These are phyloP conservation scores for Physocladia obscura DNA, from an alignment of 192 early-diverging fungal species.

Conservation along the genomic window DNA sequence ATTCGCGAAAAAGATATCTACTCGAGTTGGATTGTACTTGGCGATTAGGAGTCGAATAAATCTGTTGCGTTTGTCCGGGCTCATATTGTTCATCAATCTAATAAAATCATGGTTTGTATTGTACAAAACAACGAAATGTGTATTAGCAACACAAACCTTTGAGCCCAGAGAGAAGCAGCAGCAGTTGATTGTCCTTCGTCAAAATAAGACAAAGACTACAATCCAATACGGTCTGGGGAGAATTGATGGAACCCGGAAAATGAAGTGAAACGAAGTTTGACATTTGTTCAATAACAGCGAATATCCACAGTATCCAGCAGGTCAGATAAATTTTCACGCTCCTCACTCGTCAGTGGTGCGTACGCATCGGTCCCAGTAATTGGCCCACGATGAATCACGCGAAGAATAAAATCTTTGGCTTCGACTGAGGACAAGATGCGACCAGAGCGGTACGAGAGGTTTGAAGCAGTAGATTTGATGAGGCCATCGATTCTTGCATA, in stretches of 20 bases:
- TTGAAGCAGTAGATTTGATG: constrained; percentile 3
- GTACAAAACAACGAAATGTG: no score
- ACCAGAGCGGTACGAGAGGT: neutral
- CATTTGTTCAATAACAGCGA: neutral
- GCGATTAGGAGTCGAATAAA: neutral
- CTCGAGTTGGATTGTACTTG: neutral
- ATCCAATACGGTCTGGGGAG: no score
- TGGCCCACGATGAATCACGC: neutral
- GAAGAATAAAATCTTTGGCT: neutral
- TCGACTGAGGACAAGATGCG: neutral
- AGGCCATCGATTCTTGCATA: constrained; percentile 1
- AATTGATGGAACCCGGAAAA: neutral
- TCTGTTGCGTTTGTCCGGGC: neutral
- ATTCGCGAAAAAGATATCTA: neutral
- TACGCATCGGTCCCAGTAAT: neutral
- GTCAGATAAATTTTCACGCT: neutral
- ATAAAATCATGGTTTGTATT: no score
- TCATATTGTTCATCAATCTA: constrained; percentile 12
- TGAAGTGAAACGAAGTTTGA: neutral
- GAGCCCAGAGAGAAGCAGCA: no score
- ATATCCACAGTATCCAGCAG: neutral
- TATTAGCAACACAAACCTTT: no score
- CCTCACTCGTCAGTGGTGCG: neutral
- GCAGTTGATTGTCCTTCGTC: no score
- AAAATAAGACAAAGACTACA: no score